These are phyloP conservation scores for Lactarius pseudohatsudake DNA, from an alignment of 768 basidiomycete species.

Conservation along the genomic window DNA sequence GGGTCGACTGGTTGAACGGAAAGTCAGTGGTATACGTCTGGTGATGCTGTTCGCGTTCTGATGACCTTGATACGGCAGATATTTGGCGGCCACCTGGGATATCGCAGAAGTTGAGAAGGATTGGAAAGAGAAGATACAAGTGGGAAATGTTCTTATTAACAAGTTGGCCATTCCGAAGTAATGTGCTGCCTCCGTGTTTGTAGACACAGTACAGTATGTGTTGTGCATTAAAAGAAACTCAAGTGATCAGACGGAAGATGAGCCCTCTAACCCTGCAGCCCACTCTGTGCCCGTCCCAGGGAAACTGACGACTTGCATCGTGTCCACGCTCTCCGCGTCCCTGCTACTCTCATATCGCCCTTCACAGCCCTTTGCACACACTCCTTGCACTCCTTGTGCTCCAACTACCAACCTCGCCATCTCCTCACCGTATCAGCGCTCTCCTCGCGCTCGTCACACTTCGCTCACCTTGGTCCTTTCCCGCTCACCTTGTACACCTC, in stretches of 20 bases:
- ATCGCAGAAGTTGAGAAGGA: not conserved
- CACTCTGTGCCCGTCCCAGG: too few species aligned
- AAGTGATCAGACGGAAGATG: not conserved
- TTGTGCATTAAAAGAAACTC: not conserved
- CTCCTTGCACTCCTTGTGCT: too few species aligned
- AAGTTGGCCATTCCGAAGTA: not conserved
- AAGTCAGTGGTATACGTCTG: constrained; percentile 11
- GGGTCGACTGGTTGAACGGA: constrained; percentile 1
- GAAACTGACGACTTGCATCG: too few species aligned
- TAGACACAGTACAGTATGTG: not conserved
- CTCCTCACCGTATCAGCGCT: too few species aligned
- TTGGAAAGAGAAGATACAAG: not conserved
- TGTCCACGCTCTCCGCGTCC: too few species aligned
- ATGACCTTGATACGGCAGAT: not conserved
- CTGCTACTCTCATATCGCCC: too few species aligned
- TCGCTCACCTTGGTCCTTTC: too few species aligned
- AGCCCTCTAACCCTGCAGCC: too few species aligned
- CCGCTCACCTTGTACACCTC: too few species aligned
- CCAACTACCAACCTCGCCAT: too few species aligned
- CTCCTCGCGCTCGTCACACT: too few species aligned
- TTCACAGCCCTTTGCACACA: too few species aligned
- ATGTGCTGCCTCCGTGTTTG: not conserved
- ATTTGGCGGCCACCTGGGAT: not conserved
- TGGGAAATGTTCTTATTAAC: not conserved
- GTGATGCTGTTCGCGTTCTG: not conserved